Base-by-base conservation (phyloP, 1,284 basidiomycete genomes). In the Pseudozyma tsukubaensis region DNA sequence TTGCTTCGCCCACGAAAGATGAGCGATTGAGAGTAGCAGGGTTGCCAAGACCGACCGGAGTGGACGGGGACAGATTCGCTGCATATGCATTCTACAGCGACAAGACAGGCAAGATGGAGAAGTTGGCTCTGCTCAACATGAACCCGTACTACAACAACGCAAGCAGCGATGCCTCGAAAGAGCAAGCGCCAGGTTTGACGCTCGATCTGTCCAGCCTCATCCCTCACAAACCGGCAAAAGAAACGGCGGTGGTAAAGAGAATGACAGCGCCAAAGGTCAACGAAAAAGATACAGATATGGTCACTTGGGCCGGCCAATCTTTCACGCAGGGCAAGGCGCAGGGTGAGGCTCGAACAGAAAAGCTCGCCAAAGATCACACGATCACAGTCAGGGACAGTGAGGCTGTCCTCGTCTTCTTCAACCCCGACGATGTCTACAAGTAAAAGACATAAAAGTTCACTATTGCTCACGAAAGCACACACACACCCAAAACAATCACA, bases 251-350 rank as follows among this genome's bases (percentile, higher is more conserved):
- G 14, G 21, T 50, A 3, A 59, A 59, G 35, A 39, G 57, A 16
- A 59, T 51, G 57, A 51, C 49, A 24, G 57, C 49, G 1, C 49
- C 57, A 1, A 16, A 24, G 7, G 49, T 59, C 40, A 29, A 59
- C 21, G 57, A 59, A 45, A 35, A 36, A 34, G 49, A 51, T 14
- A 44, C 57, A 5, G 8, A 50, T 9, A 50, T 39, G 16, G 49
- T 39, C 40, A 59, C 48, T 36, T 59, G 57, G 57, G 57, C 57
- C 5, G 57, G 57, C 12, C 57, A 59, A 34, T 51, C 49, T 12
- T 59, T 50, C 47, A 36, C 48, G 8, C 48, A 40, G 10, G 57
- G 49, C 29, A 12, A 45, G 29, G 40, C 57, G 10, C 40, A 51
- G 11, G 57, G 57, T 34, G 19, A 45, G 4, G 19, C 45, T 1